These are phyloP conservation scores for Talaromyces adpressus DNA, from an alignment of 495 filamentous ascomycete species.

Conservation along the genomic window DNA sequence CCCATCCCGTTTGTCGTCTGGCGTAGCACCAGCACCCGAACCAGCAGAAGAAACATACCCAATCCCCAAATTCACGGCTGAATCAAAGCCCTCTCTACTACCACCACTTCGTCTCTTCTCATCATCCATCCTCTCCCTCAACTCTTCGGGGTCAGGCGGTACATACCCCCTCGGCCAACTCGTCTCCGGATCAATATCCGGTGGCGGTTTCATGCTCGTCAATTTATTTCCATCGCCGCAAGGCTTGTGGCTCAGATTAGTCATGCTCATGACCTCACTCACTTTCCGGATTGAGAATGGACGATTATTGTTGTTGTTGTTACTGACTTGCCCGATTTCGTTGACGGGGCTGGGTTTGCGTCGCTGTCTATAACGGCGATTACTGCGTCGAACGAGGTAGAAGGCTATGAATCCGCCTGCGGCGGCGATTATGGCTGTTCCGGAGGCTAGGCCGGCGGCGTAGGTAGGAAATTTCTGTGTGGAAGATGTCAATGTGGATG, in stretches of 20 bases:
- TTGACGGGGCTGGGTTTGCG: background rate
- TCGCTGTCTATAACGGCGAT: background rate
- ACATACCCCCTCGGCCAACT: background rate
- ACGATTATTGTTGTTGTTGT: background rate
- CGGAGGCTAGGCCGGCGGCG: background rate
- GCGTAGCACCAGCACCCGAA: background rate
- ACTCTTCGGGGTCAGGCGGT: background rate
- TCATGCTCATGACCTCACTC: background rate
- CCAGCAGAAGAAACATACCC: background rate
- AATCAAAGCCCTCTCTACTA: background rate
- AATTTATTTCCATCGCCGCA: background rate
- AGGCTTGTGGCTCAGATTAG: background rate
- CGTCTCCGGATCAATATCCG: background rate
- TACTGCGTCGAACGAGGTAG: background rate
- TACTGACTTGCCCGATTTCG: background rate
- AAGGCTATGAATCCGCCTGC: background rate
- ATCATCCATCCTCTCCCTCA: background rate
- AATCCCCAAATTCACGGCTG: background rate
- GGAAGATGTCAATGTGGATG: background rate
- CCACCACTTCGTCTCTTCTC: background rate
- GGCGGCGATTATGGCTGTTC: background rate
- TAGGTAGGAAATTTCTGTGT: background rate
- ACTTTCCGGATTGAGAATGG: background rate
- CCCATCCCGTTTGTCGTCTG: background rate
- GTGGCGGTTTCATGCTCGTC: background rate